Base-by-base conservation (phyloP, 192 early-diverging fungal species). In the Coemansia erecta region DNA sequence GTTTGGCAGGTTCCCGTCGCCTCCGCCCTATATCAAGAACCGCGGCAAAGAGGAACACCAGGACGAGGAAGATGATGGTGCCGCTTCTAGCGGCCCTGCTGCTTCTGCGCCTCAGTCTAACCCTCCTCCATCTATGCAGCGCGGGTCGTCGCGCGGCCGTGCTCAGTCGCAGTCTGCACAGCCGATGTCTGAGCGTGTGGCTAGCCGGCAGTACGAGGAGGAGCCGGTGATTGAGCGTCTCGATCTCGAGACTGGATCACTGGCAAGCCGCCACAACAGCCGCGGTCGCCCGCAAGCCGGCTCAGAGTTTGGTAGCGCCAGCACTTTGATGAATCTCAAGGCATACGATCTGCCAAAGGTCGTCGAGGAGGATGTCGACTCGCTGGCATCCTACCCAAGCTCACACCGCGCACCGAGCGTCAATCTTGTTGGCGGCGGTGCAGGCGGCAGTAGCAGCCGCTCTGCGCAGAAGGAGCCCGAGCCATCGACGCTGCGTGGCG, bases 1-100 rank as follows among this genome's bases (percentile, higher is more conserved):
- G 37, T 80, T 80, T 71, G 77, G 77, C 4, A 64, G 77, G 0
- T 80, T 80, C 64, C 77, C 77, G 1, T 74, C 72, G 15, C 77
- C 77, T 2, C 77, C 77, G 5, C 54, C 68, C 18, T 63, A 80
- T 46, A 80, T 80, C 55, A 80, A 75, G 62, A 70, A 80, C 50
- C 72, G 77, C 37, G 77, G 63, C 53, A 72, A 59, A 17, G 53
- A 28, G 10, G 40, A 44, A 26, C 47, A 50, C 28, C 68, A 43
- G 41, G 53, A 52, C 8, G 48, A 58, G 14, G 5, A 37, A 37
- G 35, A 11, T 9, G 35, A 37, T 9, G 35, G 10, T 9, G 6
- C 35, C 8, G 35, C 35, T 37, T 37, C 35, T 37, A 4, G 26
- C 26, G 26, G 2, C 26, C 26, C n/a, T n/a, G 28, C 28, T 31